Evolutionary conservation across 148 eudicot species (phyloP), one percentile per base, ranked within the genome.

Genomic region (Rhododendron griersonianum): DNA sequence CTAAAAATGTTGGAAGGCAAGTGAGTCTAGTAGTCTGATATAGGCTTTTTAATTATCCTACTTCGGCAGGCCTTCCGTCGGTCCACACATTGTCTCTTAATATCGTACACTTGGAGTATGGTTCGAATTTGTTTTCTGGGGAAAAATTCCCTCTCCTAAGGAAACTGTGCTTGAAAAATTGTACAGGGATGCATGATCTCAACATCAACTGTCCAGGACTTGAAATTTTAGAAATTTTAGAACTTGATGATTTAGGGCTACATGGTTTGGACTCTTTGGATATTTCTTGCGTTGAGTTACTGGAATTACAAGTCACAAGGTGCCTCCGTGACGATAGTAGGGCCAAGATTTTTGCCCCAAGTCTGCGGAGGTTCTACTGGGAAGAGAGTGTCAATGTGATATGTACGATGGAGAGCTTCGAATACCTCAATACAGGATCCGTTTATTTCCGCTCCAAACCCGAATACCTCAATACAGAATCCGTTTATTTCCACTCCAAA

Each of bases 291-390:
- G 0, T 23, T 65, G 71, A 33, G 11, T 65, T 65, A n/a, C 30
- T 94, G 28, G 88, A 83, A 65, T 39, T 94, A 63, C 81, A 69
- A 18, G 87, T 94, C n/a, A 69, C 53, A 10, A 82, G 86, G n/a
- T 91, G 93, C 57, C 92, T 92, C 53, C 71, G 84, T 81, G 4
- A n/a, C 1, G 7, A 48, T 37, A 90, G 87, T 83, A 78, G 67
- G 85, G 90, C 91, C 44, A 87, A 73, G 78, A 90, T 94, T 48
- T 87, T 81, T 47, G 93, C 93, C 19, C 93, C 95, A 1, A 83
- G 76, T 3, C 88, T 94, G 3, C 25, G 55, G 25, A 81, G 18
- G 10, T 59, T 94, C 30, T 1, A 41, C 61, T 94, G 94, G 96
- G 84, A 86, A 25, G 92, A 91, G 88, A 84, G 86, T 1, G 78